Conservation (phyloP, 371 early-diverging fungal genomes). For the Lichtheimia ramosa region DNA sequence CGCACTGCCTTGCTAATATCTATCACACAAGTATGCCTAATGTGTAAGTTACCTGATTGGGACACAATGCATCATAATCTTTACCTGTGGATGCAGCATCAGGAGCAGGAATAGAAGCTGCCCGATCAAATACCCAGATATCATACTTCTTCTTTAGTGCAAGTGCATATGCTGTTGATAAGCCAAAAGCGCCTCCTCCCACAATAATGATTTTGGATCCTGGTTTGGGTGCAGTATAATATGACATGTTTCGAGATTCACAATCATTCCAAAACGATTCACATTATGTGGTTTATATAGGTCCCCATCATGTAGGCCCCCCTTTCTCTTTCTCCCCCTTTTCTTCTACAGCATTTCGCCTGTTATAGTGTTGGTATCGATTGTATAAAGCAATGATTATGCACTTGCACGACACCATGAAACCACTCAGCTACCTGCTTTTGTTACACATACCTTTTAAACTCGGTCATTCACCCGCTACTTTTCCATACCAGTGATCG, state of each 20-base stretch:
- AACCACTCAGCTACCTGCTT: too few relatives aligned
- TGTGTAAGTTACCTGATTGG: neutral
- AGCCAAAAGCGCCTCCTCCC: constrained; percentile 55
- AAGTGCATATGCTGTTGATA: constrained; percentile 50
- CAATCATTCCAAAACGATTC: too few relatives aligned
- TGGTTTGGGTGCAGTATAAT: constrained; percentile 13
- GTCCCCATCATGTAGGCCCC: too few relatives aligned
- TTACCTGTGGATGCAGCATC: constrained; percentile 48
- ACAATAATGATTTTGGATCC: constrained; percentile 48
- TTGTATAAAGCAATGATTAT: too few relatives aligned
- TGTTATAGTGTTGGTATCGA: too few relatives aligned
- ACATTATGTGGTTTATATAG: too few relatives aligned
- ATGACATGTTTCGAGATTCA: neutral
- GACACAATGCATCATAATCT: neutral
- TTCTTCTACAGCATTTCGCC: too few relatives aligned
- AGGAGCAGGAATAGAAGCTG: constrained; percentile 30
- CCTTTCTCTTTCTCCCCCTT: too few relatives aligned
- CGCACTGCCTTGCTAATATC: constrained; percentile 56
- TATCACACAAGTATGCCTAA: neutral
- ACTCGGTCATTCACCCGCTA: too few relatives aligned
- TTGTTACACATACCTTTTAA: too few relatives aligned
- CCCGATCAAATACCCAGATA: constrained; percentile 44
- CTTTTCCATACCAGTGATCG: too few relatives aligned
- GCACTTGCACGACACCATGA: too few relatives aligned
- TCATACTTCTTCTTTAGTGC: constrained; percentile 26